Evolutionary conservation across 495 filamentous ascomycete genomes (phyloP).

Genomic region (Darksidea phi): DNA sequence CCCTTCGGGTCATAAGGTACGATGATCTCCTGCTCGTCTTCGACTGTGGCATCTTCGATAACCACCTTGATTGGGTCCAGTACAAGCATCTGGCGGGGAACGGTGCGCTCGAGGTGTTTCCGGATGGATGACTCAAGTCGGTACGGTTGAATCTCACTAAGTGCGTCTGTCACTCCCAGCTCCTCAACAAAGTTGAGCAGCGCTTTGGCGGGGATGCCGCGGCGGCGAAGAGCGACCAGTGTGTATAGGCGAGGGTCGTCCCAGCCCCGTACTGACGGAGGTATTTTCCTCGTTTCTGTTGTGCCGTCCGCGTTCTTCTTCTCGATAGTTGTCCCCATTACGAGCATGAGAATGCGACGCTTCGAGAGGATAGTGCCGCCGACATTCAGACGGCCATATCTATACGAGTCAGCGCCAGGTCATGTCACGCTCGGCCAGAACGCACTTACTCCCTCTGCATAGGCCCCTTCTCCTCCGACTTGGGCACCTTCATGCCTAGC

Average conservation of each 20-base stretch:
- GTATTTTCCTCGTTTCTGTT: conserved; percentile 32
- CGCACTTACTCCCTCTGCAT: conserved; percentile 73
- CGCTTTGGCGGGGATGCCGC: conserved; percentile 82
- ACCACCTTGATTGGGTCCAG: conserved; percentile 69
- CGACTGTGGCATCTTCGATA: conserved; percentile 69
- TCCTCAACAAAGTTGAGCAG: conserved; percentile 86
- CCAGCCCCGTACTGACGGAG: conserved; percentile 67
- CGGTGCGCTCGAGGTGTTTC: conserved; percentile 75
- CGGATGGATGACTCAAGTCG: conserved; percentile 79
- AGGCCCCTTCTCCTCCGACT: conserved; percentile 51
- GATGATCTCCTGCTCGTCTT: conserved; percentile 60
- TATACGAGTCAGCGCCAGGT: conserved; percentile 26
- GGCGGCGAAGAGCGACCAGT: conserved; percentile 75
- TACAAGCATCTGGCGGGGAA: conserved; percentile 80
- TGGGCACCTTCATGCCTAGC: conserved; percentile 61
- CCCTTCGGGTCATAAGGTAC: conserved; percentile 77
- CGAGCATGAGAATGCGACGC: conserved; percentile 73
- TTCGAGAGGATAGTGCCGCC: conserved; percentile 81
- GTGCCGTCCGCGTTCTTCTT: conserved; percentile 43
- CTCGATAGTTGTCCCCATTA: conserved; percentile 48
- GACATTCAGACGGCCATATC: conserved; percentile 75
- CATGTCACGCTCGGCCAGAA: neutral
- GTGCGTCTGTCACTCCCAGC: conserved; percentile 77
- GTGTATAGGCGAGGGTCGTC: conserved; percentile 89
- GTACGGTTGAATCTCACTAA: conserved; percentile 67